Percentiles rank a stretch among this genome's conserved stretches.
Conservation (phyloP, 139 green algal species). For the Tetratostichococcus sp. region DNA sequence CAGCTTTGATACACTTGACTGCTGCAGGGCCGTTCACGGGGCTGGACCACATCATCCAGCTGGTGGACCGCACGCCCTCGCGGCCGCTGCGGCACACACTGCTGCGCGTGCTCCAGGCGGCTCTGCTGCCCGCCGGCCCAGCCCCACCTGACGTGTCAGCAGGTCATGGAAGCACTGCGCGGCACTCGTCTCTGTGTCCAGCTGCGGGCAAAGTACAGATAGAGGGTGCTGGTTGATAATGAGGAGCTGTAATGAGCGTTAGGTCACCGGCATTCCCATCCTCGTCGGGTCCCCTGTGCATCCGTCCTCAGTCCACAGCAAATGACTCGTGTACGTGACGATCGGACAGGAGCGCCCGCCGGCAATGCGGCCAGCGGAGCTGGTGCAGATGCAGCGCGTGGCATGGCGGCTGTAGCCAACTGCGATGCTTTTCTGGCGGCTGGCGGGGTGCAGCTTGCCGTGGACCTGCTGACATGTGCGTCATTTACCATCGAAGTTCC, state of each 20-base stretch:
- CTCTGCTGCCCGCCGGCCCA: slow-evolving; percentile 53
- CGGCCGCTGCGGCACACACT: slow-evolving; percentile 62
- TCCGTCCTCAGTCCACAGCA: too few species aligned
- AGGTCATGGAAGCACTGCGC: too few species aligned
- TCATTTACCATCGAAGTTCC: neutral
- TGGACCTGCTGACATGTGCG: slow-evolving; percentile 70
- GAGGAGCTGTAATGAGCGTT: too few species aligned
- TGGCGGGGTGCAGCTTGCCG: slow-evolving; percentile 69
- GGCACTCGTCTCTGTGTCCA: too few species aligned
- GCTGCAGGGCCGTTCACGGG: slow-evolving; percentile 69
- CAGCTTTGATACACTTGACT: too few species aligned
- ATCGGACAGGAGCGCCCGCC: too few species aligned
- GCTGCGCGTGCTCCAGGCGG: slow-evolving; percentile 71
- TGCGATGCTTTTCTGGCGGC: slow-evolving; percentile 55
- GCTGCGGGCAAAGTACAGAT: too few species aligned
- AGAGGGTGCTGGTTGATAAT: too few species aligned
- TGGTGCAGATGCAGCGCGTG: too few species aligned
- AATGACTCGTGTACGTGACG: too few species aligned
- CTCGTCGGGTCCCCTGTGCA: too few species aligned
- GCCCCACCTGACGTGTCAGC: neutral
- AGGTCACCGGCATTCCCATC: too few species aligned
- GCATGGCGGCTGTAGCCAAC: slow-evolving; percentile 56
- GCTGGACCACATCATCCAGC: slow-evolving; percentile 55
- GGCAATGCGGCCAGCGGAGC: neutral
- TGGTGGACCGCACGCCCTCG: slow-evolving; percentile 66